Base-by-base conservation (phyloP, 2,329 filamentous ascomycete species). In the Fusarium pininemorale region DNA sequence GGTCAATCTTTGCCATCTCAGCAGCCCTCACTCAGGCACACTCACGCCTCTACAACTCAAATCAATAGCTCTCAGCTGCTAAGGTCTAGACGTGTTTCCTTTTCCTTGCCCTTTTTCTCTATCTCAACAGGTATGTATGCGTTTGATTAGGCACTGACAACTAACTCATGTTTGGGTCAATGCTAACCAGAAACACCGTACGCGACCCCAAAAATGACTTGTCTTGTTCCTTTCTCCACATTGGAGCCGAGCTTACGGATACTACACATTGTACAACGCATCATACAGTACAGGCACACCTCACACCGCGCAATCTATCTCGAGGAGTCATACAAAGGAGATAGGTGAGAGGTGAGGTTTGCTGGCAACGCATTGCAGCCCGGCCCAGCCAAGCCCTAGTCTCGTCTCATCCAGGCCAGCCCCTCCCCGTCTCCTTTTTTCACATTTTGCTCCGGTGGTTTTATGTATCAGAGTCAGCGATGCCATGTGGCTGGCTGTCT, bases 361-460 rank as follows among this genome's bases (percentile, higher is more conserved):
- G 72, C 54, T 75, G 72, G 61, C 72, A 75, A 62, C 72, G 61
- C 72, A 75, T 75, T 75, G 55, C 63, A 69, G 63, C 60, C 72
- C 55, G 66, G 69, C 42, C 69, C 65, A 70, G 69, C 42, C 64
- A 55, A 63, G 45, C 44, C 61, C 58, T 38, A 57, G 59, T 62
- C 59, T 66, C 30, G 35, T 44, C 38, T 59, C 62, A 47, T 38
- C 57, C 45, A 63, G 63, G 56, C 51, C 67, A 65, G 64, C 45
- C 44, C 48, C 32, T 42, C 57, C 66, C 30, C 39, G 39, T 48
- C 53, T 24, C 45, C 35, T 53, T 60, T 64, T 59, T 56, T 71
- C 53, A 45, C 32, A 42, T 67, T 73, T 67, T 73, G 47, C 50
- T 67, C 57, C 48, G 37, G 57, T 62, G 32, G 30, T 60, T 56